Evolutionary conservation across 768 basidiomycete genomes (phyloP).

Genomic region (Mycena rosella): DNA sequence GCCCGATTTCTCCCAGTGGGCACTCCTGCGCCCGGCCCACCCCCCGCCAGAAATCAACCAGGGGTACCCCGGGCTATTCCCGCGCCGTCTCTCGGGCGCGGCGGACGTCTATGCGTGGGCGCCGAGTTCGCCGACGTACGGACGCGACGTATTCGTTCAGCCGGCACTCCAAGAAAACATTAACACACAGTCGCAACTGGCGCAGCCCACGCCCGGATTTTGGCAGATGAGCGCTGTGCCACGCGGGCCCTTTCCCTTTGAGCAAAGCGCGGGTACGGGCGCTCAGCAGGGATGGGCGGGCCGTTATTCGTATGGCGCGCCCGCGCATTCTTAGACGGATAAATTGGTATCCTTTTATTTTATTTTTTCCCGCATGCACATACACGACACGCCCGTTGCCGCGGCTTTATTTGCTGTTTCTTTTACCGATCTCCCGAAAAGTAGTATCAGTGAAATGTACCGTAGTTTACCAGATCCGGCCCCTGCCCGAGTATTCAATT

Average conservation of each 20-base stretch:
- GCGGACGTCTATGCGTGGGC: constrained; percentile 4
- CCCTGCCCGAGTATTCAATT: background rate
- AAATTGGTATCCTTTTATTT: too few species aligned
- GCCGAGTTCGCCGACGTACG: background rate
- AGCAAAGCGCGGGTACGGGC: background rate
- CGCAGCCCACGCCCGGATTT: background rate
- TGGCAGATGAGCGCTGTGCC: background rate
- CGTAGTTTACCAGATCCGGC: background rate
- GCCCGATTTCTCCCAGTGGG: constrained; percentile 11
- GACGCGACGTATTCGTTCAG: constrained; percentile 1
- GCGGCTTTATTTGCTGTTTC: too few species aligned
- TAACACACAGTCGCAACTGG: background rate
- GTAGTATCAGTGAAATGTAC: background rate
- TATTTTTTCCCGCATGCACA: background rate
- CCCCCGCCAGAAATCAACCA: constrained; percentile 12
- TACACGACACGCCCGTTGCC: background rate
- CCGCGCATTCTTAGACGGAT: background rate
- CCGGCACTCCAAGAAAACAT: background rate
- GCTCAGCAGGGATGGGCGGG: background rate
- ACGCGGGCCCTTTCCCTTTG: background rate
- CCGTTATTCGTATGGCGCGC: background rate
- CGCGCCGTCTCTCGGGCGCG: background rate
- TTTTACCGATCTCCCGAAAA: background rate
- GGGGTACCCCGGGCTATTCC: background rate
- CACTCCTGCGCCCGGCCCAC: constrained; percentile 16